Evolutionary conservation across 441 rosid species (phyloP).

Genomic region (Viola pubescens): DNA sequence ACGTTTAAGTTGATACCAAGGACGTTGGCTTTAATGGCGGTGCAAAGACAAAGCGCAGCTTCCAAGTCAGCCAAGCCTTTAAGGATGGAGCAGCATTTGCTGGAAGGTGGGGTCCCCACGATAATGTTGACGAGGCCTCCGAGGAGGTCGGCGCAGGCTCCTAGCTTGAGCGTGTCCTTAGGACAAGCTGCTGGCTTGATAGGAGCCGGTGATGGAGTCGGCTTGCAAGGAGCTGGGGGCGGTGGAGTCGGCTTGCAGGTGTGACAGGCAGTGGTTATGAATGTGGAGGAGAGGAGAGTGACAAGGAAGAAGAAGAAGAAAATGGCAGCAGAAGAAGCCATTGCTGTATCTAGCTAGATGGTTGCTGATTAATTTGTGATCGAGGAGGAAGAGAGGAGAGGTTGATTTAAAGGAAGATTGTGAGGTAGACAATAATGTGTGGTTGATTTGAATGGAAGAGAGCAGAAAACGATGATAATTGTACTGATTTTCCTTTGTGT

Average conservation of each 20-base stretch:
- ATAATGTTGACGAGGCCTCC: slow-evolving; percentile 26
- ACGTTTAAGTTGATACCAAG: slow-evolving; percentile 35
- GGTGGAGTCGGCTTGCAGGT: slow-evolving; percentile 20
- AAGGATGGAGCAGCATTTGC: slow-evolving; percentile 35
- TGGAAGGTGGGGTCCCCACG: slow-evolving; percentile 27
- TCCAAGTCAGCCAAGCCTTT: slow-evolving; percentile 32
- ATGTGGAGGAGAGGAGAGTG: slow-evolving; percentile 24
- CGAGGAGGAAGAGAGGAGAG: background rate
- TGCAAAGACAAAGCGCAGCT: slow-evolving; percentile 42
- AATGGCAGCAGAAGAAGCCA: slow-evolving; percentile 34
- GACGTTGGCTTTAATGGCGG: slow-evolving; percentile 39
- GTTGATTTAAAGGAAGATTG: slow-evolving; percentile 26
- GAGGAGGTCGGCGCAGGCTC: slow-evolving; percentile 38
- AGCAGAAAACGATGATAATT: slow-evolving; percentile 20
- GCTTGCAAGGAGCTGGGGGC: slow-evolving; percentile 11
- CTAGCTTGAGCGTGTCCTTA: slow-evolving; percentile 32
- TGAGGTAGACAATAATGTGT: slow-evolving; percentile 29
- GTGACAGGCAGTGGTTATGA: slow-evolving; percentile 26
- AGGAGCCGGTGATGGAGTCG: slow-evolving; percentile 3
- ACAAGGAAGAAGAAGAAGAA: slow-evolving; percentile 19
- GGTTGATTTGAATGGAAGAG: slow-evolving; percentile 41
- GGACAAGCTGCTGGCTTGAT: slow-evolving; percentile 19
- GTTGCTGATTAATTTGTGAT: background rate
- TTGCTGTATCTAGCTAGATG: slow-evolving; percentile 2
- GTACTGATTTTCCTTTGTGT: background rate